These are phyloP conservation scores for Cryptosporidium xiaoi DNA, from an alignment of 169 alveolate genomes.

Conservation along the genomic window DNA sequence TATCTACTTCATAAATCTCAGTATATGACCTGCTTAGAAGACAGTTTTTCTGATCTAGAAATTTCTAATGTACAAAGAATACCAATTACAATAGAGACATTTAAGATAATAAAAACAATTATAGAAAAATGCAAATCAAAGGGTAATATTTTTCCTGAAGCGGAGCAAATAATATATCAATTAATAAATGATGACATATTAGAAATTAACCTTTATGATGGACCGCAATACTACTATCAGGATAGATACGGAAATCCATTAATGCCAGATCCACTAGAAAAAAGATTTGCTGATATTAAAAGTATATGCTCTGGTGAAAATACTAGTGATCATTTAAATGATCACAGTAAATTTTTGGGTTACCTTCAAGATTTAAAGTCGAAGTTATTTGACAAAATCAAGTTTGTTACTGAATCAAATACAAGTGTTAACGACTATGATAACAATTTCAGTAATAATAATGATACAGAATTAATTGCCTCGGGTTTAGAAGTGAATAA, in stretches of 20 bases:
- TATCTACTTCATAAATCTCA: conserved; percentile 49
- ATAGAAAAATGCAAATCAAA: conserved; percentile 17
- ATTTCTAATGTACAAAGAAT: conserved; percentile 12
- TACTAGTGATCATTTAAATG: background rate
- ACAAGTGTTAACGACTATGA: too few relatives aligned
- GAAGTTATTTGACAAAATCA: background rate
- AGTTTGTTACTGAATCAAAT: too few relatives aligned
- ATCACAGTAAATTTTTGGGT: background rate
- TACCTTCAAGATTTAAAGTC: conserved; percentile 1
- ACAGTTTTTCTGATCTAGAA: background rate
- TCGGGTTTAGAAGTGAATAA: too few relatives aligned
- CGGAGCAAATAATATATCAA: background rate
- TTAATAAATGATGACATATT: conserved; percentile 28
- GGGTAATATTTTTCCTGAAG: conserved; percentile 59
- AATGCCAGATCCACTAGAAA: conserved; percentile 61
- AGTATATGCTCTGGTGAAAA: background rate
- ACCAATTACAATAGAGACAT: conserved; percentile 43
- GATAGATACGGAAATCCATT: conserved; percentile 67
- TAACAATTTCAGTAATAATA: too few relatives aligned
- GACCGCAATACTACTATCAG: conserved; percentile 65
- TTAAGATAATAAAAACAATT: conserved; percentile 12
- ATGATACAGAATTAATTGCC: too few relatives aligned
- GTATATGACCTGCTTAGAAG: conserved; percentile 20
- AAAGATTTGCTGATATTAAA: conserved; percentile 18
- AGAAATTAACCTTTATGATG: conserved; percentile 26